Base-by-base conservation (phyloP, 169 alveolate species). In the Plasmodium inui region DNA sequence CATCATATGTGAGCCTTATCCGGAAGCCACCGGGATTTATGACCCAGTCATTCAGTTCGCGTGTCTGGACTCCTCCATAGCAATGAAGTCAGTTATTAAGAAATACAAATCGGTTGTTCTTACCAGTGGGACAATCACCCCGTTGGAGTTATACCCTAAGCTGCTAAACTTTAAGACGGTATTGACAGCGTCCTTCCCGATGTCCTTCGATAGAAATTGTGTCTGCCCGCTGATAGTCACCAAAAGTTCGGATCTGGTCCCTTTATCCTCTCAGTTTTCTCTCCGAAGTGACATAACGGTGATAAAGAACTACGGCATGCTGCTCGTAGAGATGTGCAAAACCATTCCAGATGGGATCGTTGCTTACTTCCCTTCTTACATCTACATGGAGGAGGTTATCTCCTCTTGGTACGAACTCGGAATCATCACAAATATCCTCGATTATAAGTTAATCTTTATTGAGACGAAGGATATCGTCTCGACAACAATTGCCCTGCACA, bases 71-170 rank as follows among this genome's bases (percentile, higher is more conserved):
- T 98, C 99, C 9, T 98, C 99, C 9, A 96, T 99, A 32, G 99
- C 99, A 3, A 98, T 98, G 98, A 97, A 97, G 89, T 99, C 99
- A 0, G 98, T 99, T 8, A 96, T 99, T 44, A 95, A 97, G 57
- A 95, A 97, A 84, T 98, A 96, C 91, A 97, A 97, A 93, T 98
- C 99, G 3, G 99, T 98, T 28, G 97, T 99, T 28, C 91, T 99
- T 19, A 99, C 99, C 10, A 98, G 99, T 41, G 99, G 99, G 1
- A 99, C 99, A 4, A 98, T 99, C 46, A 98, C 99, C 17, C 99
- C 99, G 0, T 93, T 99, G 74, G 99, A 98, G 80, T 96, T 98
- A 72, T 99, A 98, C 95, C 99, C 99, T 0, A 98, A 98, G 61
- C 92, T 99, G 22, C 96, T 98, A 39, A 98, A 98, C 88, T 99